These are phyloP conservation scores for Trifolium repens DNA, from an alignment of 306 rosid species.

Conservation along the genomic window DNA sequence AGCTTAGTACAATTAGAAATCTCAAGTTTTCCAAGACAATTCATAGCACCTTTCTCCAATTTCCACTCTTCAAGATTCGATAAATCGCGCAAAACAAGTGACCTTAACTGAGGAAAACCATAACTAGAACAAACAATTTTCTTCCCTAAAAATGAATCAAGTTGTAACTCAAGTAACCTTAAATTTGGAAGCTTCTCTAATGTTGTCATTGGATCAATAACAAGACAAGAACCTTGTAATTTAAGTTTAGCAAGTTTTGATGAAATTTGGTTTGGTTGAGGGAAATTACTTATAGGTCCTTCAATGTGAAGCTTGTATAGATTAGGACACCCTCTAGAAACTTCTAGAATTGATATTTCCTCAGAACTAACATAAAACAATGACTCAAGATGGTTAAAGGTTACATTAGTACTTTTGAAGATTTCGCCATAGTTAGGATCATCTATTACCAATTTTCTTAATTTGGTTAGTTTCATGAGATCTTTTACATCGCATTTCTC, in stretches of 20 bases:
- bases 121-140: conserved; percentile 36
- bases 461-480: conserved; percentile 44
- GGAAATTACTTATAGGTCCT: conserved; percentile 41
- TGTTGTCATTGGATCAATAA: conserved; percentile 46
- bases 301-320: conserved; percentile 43
- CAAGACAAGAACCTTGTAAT: conserved; percentile 22
- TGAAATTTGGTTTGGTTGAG: conserved; percentile 34
- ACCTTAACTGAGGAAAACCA: conserved; percentile 55
- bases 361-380: conserved; percentile 52
- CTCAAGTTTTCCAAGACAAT: conserved; percentile 43
- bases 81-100: conserved; percentile 32
- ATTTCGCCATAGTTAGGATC: conserved; percentile 48
- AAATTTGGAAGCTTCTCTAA: conserved; percentile 57
- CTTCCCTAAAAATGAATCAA: conserved; percentile 42
- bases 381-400: conserved; percentile 46
- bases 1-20: conserved; percentile 34
- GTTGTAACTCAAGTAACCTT: conserved; percentile 48
- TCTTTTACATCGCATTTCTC: conserved; percentile 45
- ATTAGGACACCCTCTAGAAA: conserved; percentile 50
- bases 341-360: conserved; percentile 37
- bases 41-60: conserved; percentile 57
- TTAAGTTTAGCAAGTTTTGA: conserved; percentile 51
- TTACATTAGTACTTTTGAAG: conserved; percentile 32
- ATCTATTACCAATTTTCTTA: conserved; percentile 53
- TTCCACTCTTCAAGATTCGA: conserved; percentile 50